Evolutionary conservation across 495 filamentous ascomycete genomes (phyloP).

Genomic region (Aspergillus egyptiacus): DNA sequence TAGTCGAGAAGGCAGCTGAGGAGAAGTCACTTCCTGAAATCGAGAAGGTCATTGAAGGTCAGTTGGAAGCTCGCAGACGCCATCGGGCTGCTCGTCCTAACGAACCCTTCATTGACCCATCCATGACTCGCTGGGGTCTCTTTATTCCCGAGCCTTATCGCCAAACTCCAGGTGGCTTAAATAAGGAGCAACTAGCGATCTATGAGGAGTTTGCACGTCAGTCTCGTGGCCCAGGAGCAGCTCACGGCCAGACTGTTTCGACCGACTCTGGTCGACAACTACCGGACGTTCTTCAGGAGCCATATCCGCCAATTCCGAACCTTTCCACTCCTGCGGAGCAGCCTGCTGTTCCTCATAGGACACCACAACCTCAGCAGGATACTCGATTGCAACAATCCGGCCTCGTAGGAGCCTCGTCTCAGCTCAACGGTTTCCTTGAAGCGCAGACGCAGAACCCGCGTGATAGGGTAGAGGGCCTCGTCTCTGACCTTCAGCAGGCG

Average conservation of each 20-base stretch:
- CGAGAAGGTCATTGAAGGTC: conserved; percentile 76
- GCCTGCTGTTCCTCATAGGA: conserved; percentile 67
- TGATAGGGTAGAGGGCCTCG: conserved; percentile 60
- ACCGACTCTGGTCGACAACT: conserved; percentile 56
- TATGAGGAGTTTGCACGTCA: conserved; percentile 93
- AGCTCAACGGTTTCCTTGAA: conserved; percentile 63
- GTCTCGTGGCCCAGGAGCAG: conserved; percentile 51
- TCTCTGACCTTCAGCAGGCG: conserved; percentile 63
- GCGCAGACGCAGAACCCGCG: conserved; percentile 51
- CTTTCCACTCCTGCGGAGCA: conserved; percentile 76
- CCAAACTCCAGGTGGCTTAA: conserved; percentile 71
- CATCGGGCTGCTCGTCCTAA: conserved; percentile 64
- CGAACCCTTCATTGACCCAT: conserved; percentile 75
- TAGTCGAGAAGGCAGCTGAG: conserved; percentile 91
- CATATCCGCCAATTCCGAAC: conserved; percentile 68
- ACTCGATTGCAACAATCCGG: conserved; percentile 42
- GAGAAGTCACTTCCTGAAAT: conserved; percentile 90
- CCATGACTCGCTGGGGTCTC: conserved; percentile 76
- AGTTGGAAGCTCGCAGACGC: conserved; percentile 65
- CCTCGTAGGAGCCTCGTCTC: conserved; percentile 44
- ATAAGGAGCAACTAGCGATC: conserved; percentile 86
- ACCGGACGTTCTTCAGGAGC: conserved; percentile 76
- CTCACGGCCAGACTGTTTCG: conserved; percentile 50
- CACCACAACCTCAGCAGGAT: conserved; percentile 57
- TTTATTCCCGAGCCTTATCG: conserved; percentile 89